Evolutionary conservation across 202 grass and related monocot species (phyloP).

Genomic region (Elaeis oleifera): DNA sequence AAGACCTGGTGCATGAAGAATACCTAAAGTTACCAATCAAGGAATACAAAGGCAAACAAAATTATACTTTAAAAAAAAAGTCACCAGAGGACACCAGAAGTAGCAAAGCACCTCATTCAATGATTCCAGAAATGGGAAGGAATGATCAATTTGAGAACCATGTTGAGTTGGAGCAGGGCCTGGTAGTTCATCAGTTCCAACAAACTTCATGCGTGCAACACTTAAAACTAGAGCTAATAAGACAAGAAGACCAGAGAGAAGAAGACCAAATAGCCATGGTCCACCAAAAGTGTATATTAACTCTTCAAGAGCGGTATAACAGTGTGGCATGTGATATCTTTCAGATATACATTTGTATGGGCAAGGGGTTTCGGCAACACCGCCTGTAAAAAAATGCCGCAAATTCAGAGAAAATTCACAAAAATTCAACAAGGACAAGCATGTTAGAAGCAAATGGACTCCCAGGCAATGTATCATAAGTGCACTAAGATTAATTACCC

Average conservation of each 20-base stretch:
- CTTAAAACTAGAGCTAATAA: constrained; percentile 94
- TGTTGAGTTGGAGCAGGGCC: constrained; percentile 93
- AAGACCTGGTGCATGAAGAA: constrained; percentile 37
- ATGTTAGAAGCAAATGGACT: too few species aligned
- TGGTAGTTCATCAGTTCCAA: constrained; percentile 86
- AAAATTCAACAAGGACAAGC: background rate
- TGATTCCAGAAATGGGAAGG: constrained; percentile 96
- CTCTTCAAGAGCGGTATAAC: constrained; percentile 96
- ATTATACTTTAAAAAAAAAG: background rate
- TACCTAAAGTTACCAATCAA: constrained; percentile 10
- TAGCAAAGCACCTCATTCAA: constrained; percentile 74
- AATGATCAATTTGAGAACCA: constrained; percentile 96
- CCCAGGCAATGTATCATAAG: too few species aligned
- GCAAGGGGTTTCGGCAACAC: constrained; percentile 80
- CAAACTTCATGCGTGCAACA: constrained; percentile 99
- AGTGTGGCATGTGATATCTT: constrained; percentile 99
- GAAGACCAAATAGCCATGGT: constrained; percentile 96
- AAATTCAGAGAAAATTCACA: constrained; percentile 22
- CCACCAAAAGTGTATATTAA: constrained; percentile 99
- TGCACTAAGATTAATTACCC: too few species aligned
- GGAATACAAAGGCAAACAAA: constrained; percentile 8
- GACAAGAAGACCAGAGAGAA: constrained; percentile 94
- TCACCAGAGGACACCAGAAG: background rate
- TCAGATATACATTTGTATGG: constrained; percentile 90
- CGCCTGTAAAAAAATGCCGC: constrained; percentile 46